Evolutionary conservation across 495 filamentous ascomycete genomes (phyloP).

Genomic region (Penicillium bialowiezense): DNA sequence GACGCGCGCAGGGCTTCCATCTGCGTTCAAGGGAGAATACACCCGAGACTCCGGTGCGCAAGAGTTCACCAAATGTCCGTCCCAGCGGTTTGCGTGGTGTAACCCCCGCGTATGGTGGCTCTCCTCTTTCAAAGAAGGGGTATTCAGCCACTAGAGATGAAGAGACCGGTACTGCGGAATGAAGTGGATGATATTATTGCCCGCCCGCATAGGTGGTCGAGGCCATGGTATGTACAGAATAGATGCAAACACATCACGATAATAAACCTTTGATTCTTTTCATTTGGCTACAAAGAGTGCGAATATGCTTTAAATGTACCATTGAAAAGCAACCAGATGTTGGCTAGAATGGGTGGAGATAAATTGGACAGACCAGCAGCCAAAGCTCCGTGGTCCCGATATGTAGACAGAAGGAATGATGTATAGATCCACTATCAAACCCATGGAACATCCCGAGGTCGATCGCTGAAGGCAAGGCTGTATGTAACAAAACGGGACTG

Average conservation of each 20-base stretch:
- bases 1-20: conserved; percentile 26
- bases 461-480: conserved; percentile 18
- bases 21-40: conserved; percentile 41
- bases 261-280: too few species aligned
- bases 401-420: conserved; percentile 8
- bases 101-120: conserved; percentile 27
- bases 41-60: conserved; percentile 32
- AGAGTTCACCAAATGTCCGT: conserved; percentile 19
- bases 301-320: not conserved
- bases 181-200: too few species aligned
- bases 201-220: too few species aligned
- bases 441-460: conserved; percentile 9
- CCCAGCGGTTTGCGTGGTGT: conserved; percentile 24
- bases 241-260: too few species aligned
- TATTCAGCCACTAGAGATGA: conserved; percentile 9
- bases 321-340: not conserved
- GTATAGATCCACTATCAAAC: conserved; percentile 14
- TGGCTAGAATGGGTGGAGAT: not conserved
- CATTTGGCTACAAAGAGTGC: not conserved
- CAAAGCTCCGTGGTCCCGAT: not conserved
- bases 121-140: conserved; percentile 28
- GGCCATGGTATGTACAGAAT: too few species aligned
- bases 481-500: conserved; percentile 10
- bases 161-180: conserved; percentile 13
- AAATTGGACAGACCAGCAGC: not conserved